Base-by-base conservation (phyloP, 2,329 filamentous ascomycete species). In the Cordyceps cicadae region DNA sequence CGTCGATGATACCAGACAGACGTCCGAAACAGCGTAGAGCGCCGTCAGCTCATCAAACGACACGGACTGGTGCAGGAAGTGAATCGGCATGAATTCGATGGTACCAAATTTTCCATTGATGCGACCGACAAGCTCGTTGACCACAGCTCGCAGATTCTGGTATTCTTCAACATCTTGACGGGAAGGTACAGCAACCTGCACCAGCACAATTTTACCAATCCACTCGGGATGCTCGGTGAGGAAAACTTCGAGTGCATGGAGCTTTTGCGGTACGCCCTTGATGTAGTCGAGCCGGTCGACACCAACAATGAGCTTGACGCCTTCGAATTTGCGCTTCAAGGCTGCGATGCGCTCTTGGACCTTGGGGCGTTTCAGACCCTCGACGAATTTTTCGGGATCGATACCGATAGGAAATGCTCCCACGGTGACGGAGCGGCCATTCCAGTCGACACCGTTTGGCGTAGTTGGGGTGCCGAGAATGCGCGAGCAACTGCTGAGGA, bases 41-140 rank as follows among this genome's bases (percentile, higher is more conserved):
- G 92, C 92, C 54, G 95, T 92, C 41, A 99, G 85, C 76, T 97
- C 94, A 67, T 97, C 92, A 67, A 97, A 97, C 54, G 86, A 86
- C 70, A 97, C 92, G 5, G 90, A 96, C 77, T 97, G 95, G 78
- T 97, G 94, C 69, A 97, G 87, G 78, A 97, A 97, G 75, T 97
- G 94, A 67, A 99, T 97, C 1, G 94, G 94, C 88, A 96, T 97
- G 77, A 97, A 97, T 74, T 97, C 93, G 69, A 97, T 88, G 37
- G 92, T 97, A 72, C 93, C 92, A 70, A 97, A 97, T 71, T 90
- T 92, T 70, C 94, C 94, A 71, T 99, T 99, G 77, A 99, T 97
- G 63, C 93, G 86, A 43, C 94, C 94, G 15, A 97, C 93, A 12
- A 97, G 83, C 77, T 99, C 94, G 72, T 97, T 99, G 70, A 97